These are phyloP conservation scores for Talaromyces sp. DNA, from an alignment of 2,329 filamentous ascomycete species.

Conservation along the genomic window DNA sequence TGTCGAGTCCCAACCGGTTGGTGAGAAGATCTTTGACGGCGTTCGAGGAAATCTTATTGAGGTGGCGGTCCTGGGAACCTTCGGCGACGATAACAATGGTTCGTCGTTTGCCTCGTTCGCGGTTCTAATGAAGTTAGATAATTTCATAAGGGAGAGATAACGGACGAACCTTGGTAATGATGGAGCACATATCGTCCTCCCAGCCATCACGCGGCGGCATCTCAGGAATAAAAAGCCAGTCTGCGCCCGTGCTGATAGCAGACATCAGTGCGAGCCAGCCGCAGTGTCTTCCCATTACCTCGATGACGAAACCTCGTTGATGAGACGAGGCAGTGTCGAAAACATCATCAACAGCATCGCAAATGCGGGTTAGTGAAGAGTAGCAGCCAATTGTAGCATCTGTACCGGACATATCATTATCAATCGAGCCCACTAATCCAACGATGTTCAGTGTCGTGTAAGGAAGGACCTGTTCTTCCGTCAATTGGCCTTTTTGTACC, in stretches of 20 bases:
- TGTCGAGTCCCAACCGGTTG: conserved; percentile 76
- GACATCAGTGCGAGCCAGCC: conserved; percentile 97
- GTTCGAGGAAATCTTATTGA: conserved; percentile 75
- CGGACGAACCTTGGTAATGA: conserved; percentile 64
- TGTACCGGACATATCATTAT: conserved; percentile 96
- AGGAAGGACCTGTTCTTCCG: conserved; percentile 65
- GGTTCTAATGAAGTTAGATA: conserved; percentile 59
- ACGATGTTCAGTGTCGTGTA: conserved; percentile 93
- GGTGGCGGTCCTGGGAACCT: conserved; percentile 78
- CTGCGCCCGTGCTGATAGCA: conserved; percentile 88
- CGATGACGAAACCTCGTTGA: conserved; percentile 92
- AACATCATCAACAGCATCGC: conserved; percentile 89
- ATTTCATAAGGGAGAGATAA: not conserved
- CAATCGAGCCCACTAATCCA: conserved; percentile 91
- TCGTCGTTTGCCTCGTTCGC: conserved; percentile 83
- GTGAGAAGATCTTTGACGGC: conserved; percentile 89
- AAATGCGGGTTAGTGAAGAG: conserved; percentile 87
- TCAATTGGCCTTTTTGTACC: conserved; percentile 68
- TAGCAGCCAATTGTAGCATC: conserved; percentile 98
- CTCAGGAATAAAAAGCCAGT: conserved; percentile 96
- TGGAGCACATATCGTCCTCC: conserved; percentile 79
- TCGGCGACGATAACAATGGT: conserved; percentile 98
- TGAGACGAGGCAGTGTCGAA: conserved; percentile 95
- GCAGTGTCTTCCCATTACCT: conserved; percentile 98
- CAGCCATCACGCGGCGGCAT: conserved; percentile 83